phyloP scores from a whole-genome alignment of 805 yeast genomes.

The Nakazawaea laoshanensis region DNA sequence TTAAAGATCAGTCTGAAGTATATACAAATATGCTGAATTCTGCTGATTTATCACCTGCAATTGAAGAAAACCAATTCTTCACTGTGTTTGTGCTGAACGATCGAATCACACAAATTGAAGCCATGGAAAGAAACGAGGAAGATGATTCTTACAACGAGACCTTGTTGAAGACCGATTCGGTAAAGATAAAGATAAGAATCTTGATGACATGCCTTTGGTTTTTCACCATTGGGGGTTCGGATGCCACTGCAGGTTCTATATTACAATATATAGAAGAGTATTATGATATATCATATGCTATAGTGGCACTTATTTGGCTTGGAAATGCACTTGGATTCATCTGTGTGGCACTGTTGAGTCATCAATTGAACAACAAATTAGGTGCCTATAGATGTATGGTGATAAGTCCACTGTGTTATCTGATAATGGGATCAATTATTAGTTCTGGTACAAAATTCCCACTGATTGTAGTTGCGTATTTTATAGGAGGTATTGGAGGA shows the following conservation, averaged over 20 bases:
- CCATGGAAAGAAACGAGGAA: too few species aligned
- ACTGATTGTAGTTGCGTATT: slow-evolving; percentile 38
- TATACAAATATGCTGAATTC: too few species aligned
- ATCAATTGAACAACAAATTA: slow-evolving; percentile 29
- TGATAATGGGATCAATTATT: slow-evolving; percentile 34
- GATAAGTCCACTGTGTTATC: slow-evolving; percentile 27
- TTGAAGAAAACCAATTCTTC: too few species aligned
- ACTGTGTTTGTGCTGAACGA: too few species aligned
- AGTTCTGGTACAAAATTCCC: slow-evolving; percentile 41
- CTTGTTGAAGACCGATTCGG: too few species aligned
- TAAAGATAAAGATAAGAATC: too few species aligned
- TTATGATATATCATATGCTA: slow-evolving; percentile 38
- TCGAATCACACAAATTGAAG: too few species aligned
- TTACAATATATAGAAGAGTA: slow-evolving; percentile 42
- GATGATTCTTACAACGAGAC: too few species aligned
- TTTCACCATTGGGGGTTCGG: slow-evolving; percentile 35
- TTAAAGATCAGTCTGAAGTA: too few species aligned
- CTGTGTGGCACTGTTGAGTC: slow-evolving; percentile 37
- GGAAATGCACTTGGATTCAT: slow-evolving; percentile 48
- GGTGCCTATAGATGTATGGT: slow-evolving; percentile 30
- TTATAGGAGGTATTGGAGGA: slow-evolving; percentile 47
- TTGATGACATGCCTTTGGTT: slow-evolving; percentile 33
- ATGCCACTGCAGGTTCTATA: slow-evolving; percentile 53
- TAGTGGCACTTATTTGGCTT: slow-evolving; percentile 51
- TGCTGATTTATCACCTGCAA: too few species aligned